These are phyloP conservation scores for Marchantia paleacea DNA, from an alignment of 225 moss, liverwort and hornwort species.

Conservation along the genomic window DNA sequence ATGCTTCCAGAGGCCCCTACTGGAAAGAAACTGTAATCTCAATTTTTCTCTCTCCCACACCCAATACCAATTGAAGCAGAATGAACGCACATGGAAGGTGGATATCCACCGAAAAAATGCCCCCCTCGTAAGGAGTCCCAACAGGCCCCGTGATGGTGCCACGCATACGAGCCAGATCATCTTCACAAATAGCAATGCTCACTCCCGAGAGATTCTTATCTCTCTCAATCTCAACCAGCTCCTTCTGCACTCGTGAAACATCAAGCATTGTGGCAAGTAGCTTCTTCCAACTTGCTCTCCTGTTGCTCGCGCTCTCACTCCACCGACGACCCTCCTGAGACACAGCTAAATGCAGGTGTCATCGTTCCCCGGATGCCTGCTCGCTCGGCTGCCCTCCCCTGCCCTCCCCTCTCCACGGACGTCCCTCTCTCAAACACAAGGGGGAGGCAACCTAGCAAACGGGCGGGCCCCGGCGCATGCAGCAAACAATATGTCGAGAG, in stretches of 20 bases:
- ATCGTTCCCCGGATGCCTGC: conserved; percentile 2
- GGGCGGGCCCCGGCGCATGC: neutral
- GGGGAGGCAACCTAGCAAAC: neutral
- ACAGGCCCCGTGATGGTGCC: conserved; percentile 83
- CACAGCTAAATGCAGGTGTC: conserved; percentile 17
- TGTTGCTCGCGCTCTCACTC: neutral
- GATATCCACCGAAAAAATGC: conserved; percentile 81
- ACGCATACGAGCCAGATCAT: conserved; percentile 88
- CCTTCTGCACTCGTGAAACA: conserved; percentile 98
- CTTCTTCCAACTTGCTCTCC: neutral
- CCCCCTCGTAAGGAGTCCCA: conserved; percentile 94
- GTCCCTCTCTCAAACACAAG: neutral
- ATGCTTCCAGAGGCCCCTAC: neutral
- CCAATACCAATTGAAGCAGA: conserved; percentile 1
- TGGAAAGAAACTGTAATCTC: neutral
- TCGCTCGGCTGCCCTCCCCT: no score
- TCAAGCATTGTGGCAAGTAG: conserved; percentile 73
- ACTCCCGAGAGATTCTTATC: conserved; percentile 88
- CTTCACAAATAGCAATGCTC: conserved; percentile 72
- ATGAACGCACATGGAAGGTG: conserved; percentile 71
- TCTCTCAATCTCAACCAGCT: conserved; percentile 95
- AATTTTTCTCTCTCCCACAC: neutral
- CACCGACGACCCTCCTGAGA: neutral
- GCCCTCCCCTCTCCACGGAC: neutral
- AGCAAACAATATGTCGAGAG: neutral